Percentiles rank a stretch among this genome's conserved stretches.
phyloP scores from a whole-genome alignment of 805 yeast genomes.

The Metschnikowia lachancei region DNA sequence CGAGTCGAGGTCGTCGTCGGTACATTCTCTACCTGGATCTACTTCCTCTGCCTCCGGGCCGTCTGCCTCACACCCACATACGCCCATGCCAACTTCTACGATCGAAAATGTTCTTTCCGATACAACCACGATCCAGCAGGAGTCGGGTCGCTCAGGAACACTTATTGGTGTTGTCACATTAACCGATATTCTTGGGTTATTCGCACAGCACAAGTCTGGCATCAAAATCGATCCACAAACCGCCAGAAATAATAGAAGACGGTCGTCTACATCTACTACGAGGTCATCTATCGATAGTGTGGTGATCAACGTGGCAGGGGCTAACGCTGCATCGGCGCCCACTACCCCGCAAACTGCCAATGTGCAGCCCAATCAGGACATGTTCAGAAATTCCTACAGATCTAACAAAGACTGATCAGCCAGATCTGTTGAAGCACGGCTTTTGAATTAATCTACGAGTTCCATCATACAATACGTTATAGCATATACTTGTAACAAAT shows the following conservation, averaged over 20 bases:
- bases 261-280: conserved; percentile 44
- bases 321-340: conserved; percentile 8
- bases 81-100: conserved; percentile 16
- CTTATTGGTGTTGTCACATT: conserved; percentile 88
- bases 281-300: conserved; percentile 19
- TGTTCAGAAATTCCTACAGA: conserved; percentile 20
- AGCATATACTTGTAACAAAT: no score
- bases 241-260: conserved; percentile 86
- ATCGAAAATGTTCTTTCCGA: conserved; percentile 17
- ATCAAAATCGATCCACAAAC: conserved; percentile 75
- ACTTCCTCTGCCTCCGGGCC: conserved; percentile 10
- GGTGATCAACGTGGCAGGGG: conserved; percentile 5
- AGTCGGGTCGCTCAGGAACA: conserved; percentile 64
- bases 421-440: no score
- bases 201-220: conserved; percentile 70
- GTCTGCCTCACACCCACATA: conserved; percentile 17
- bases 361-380: conserved; percentile 18
- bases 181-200: conserved; percentile 81
- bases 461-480: no score
- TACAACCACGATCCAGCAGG: conserved; percentile 12
- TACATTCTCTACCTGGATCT: conserved; percentile 16
- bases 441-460: no score
- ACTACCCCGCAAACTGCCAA: conserved; percentile 13
- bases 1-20: conserved; percentile 32
- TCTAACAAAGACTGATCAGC: conserved; percentile 1